Evolutionary conservation across 129 eudicot genomes (phyloP), one percentile per base, ranked within the genome.

Genomic region (Ambrosia trifida): DNA sequence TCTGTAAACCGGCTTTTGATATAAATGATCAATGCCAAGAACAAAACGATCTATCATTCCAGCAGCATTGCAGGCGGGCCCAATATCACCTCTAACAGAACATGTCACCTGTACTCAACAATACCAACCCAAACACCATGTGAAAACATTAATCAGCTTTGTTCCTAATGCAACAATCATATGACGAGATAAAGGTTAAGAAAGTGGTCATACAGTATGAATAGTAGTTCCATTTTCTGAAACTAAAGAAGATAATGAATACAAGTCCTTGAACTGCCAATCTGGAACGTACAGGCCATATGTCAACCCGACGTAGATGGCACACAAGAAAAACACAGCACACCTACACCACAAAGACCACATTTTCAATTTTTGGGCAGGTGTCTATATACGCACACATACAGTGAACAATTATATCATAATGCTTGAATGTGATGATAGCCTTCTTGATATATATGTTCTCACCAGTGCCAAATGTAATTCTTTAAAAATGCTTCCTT

Each of bases 1-100:
- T 76, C 80, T 72, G 72, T 84, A 87, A 65, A 74, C 91, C 11
- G 97, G 95, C 69, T 87, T 87, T 61, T 72, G 70, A 72, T 90
- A 90, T 31, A 90, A 82, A 83, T 87, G 97, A 79, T 83, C 49
- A 24, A 90, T 76, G 41, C 97, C 97, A 76, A 87, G 91, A 69
- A 90, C 45, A 63, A 69, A 81, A n/a, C 97, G 85, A 54, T 90
- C 97, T 41, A 90, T 81, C 91, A 83, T 80, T 78, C 91, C 97
- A 59, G 87, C 97, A 72, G 91, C 72, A 64, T 87, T 90, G 71
- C 97, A 90, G 63, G 85, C 95, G 60, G 97, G 97, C 53, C 91
- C 85, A 44, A 87, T 81, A 73, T 90, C 87, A 76, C 97, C 95
- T 81, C 95, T 85, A 32, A 80, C 79, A n/a, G 86, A 84, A 81